Base-by-base conservation (phyloP, 345 rosid genomes). In the Melaleuca quinquenervia region DNA sequence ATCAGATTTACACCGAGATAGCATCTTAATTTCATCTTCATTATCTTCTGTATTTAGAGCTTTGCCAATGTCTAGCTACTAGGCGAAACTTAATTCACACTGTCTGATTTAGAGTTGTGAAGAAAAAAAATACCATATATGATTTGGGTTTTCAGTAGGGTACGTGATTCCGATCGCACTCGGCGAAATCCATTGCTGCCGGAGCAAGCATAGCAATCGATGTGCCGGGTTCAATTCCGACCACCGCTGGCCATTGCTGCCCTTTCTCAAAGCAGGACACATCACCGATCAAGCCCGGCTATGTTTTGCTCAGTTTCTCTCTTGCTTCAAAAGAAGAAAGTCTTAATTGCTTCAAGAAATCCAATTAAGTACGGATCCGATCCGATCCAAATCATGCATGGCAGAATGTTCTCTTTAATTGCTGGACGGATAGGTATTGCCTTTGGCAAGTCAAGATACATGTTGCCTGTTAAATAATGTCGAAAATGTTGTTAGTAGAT, bases 121-220 rank as follows among this genome's bases (percentile, higher is more conserved):
- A 55, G n/a, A 22, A 55, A 55, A n/a, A n/a, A n/a, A n/a, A n/a
- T n/a, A n/a, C n/a, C n/a, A n/a, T n/a, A n/a, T n/a, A n/a, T n/a
- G n/a, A n/a, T n/a, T n/a, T n/a, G n/a, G n/a, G n/a, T n/a, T n/a
- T n/a, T n/a, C n/a, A n/a, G n/a, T n/a, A n/a, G 15, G 7, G 14
- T 11, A 56, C 1, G 26, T n/a, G 26, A 56, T 13, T 26, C 1
- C 3, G 7, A 27, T 56, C 24, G 7, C 29, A 56, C 3, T 56
- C 11, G n/a, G 15, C 62, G 5, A 26, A 56, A 26, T 29, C 1
- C 3, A 0, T 2, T 5, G 3, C 1, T 24, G 15, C 0, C 2
- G 29, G 62, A 1, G 0, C 12, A 8, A 1, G 15, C 1, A 27
- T 0, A 11, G 6, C 15, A 0, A 6, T 56, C 3, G n/a, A 5